Conservation (phyloP, 1,284 basidiomycete species). For the Vanrija sp. region DNA sequence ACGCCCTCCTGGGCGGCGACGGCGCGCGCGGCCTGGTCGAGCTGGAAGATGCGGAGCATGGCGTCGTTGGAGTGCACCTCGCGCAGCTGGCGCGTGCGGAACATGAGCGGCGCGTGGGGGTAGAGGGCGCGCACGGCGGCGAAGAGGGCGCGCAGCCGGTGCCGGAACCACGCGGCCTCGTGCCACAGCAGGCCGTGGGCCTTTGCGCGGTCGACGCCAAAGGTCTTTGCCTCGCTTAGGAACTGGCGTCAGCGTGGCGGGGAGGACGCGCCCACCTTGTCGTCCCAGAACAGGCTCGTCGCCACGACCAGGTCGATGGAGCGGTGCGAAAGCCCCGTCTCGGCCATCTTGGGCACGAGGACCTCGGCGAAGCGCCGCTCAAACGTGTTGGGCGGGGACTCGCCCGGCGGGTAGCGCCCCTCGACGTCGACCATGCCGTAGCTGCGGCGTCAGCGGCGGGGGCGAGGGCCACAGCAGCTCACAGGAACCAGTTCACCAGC, state of each 20-base stretch:
- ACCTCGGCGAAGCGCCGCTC: constrained; percentile 17
- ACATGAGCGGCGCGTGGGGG: constrained; percentile 20
- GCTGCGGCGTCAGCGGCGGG: neutral
- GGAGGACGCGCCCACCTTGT: constrained; percentile 13
- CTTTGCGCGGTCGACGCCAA: neutral
- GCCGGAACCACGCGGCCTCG: constrained; percentile 23
- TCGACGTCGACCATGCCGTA: constrained; percentile 25
- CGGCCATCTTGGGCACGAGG: constrained; percentile 13
- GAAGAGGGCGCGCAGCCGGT: constrained; percentile 16
- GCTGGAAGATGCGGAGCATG: constrained; percentile 23
- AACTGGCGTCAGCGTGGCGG: neutral
- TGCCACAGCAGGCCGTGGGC: constrained; percentile 18
- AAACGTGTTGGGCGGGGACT: constrained; percentile 11
- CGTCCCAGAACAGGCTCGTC: constrained; percentile 24
- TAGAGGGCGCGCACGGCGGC: constrained; percentile 4
- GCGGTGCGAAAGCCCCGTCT: constrained; percentile 7
- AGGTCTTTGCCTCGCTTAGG: neutral
- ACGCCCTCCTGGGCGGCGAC: constrained; percentile 18
- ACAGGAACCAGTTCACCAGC: constrained; percentile 27
- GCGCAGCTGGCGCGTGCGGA: constrained; percentile 21
- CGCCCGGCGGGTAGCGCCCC: constrained; percentile 11
- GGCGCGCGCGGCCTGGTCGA: constrained; percentile 23
- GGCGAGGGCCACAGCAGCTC: constrained; percentile 1
- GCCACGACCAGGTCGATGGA: constrained; percentile 15
- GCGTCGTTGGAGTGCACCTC: constrained; percentile 3